phyloP scores from a whole-genome alignment of 2,329 filamentous ascomycete genomes.

The Coniochaeta pulveracea region DNA sequence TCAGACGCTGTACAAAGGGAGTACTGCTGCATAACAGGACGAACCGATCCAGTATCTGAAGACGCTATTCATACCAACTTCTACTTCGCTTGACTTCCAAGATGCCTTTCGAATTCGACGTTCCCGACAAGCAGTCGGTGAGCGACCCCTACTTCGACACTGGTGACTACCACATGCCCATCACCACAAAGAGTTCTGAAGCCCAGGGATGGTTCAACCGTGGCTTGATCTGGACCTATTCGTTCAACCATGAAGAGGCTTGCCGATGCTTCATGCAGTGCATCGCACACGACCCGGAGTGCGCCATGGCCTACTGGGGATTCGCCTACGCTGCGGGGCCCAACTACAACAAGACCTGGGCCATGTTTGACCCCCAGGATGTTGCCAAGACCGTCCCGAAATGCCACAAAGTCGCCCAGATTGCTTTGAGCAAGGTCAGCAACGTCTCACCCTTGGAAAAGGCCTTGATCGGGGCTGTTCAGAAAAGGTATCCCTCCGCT shows the following conservation, averaged over 20 bases:
- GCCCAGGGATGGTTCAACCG: slow-evolving; percentile 60
- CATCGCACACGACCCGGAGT: slow-evolving; percentile 37
- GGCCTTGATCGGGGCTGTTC: slow-evolving; percentile 52
- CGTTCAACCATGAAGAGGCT: slow-evolving; percentile 67
- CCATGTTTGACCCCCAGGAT: slow-evolving; percentile 53
- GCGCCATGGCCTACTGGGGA: slow-evolving; percentile 58
- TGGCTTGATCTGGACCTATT: slow-evolving; percentile 63
- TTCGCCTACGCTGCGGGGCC: slow-evolving; percentile 61
- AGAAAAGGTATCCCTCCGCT: slow-evolving; percentile 46
- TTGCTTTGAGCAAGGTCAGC: slow-evolving; percentile 14
- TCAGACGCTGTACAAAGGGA: no score
- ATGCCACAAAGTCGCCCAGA: slow-evolving; percentile 17
- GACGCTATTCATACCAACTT: no score
- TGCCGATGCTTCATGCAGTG: slow-evolving; percentile 51
- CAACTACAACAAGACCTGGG: slow-evolving; percentile 71
- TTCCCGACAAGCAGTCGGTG: no score
- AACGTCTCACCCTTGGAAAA: slow-evolving; percentile 39
- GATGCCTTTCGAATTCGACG: no score
- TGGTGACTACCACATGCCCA: slow-evolving; percentile 40
- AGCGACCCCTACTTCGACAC: no score
- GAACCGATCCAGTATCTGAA: no score
- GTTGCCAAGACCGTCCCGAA: slow-evolving; percentile 32
- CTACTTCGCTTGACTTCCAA: no score
- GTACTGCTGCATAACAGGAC: no score
- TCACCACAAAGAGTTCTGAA: slow-evolving; percentile 38